A percentile compares a stretch with the other conserved stretches of the same genome.
Evolutionary conservation across 1,139 yeast species (phyloP).

Genomic region (Williopsis jadinii): DNA sequence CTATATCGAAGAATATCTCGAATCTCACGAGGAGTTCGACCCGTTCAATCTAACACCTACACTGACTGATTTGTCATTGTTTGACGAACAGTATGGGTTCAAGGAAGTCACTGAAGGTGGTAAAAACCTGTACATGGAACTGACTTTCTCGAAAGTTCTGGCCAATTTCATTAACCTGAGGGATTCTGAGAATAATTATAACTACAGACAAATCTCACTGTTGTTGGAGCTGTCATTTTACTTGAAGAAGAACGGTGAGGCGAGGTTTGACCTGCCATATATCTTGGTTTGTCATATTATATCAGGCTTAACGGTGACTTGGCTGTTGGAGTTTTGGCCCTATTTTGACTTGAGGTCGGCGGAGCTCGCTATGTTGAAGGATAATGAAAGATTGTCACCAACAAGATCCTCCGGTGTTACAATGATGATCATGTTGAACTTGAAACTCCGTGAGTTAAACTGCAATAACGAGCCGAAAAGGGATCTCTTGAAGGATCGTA

Average conservation of each 20-base stretch:
- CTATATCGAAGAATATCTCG: slow-evolving; percentile 3
- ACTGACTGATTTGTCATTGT: neutral
- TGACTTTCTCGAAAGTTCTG: slow-evolving; percentile 6
- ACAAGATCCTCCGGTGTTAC: slow-evolving; percentile 11
- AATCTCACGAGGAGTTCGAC: slow-evolving; percentile 1
- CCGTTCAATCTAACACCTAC: slow-evolving; percentile 2
- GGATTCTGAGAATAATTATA: slow-evolving; percentile 9
- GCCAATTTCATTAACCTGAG: slow-evolving; percentile 8
- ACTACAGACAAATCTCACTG: slow-evolving; percentile 10
- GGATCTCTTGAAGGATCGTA: slow-evolving; percentile 13
- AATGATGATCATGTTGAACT: slow-evolving; percentile 12
- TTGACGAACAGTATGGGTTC: neutral
- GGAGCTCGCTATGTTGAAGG: slow-evolving; percentile 2
- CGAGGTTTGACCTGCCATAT: slow-evolving; percentile 10
- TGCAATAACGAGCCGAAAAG: slow-evolving; percentile 14
- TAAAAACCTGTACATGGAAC: slow-evolving; percentile 3
- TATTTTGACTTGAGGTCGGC: slow-evolving; percentile 13
- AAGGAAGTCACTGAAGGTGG: neutral
- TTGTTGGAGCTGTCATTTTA: slow-evolving; percentile 16
- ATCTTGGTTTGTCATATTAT: slow-evolving; percentile 7
- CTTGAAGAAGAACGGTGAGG: slow-evolving; percentile 4
- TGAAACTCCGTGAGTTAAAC: slow-evolving; percentile 7
- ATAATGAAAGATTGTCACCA: slow-evolving; percentile 3
- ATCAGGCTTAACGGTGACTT: slow-evolving; percentile 7
- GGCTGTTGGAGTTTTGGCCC: slow-evolving; percentile 18